These are phyloP conservation scores for Phaseolus lunatus DNA, from an alignment of 306 rosid genomes.

Conservation along the genomic window DNA sequence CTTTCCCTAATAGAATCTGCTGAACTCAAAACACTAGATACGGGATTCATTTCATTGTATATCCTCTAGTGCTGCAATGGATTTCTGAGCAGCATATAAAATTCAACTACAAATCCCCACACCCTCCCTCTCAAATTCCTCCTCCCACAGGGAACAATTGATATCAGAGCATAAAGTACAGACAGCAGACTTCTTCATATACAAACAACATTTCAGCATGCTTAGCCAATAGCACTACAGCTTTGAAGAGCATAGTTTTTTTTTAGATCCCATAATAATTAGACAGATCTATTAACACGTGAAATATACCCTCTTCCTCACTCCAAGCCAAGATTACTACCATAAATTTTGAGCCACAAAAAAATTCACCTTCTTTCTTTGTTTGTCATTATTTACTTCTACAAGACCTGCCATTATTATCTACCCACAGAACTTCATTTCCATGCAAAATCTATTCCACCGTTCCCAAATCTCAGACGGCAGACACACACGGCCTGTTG, in stretches of 20 bases:
- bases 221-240: background rate
- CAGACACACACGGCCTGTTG: no score
- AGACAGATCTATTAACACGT: conserved; percentile 6
- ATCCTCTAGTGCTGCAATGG: conserved; percentile 12
- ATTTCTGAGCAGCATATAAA: conserved; percentile 13
- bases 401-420: background rate
- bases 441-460: background rate
- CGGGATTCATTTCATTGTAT: background rate
- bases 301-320: background rate
- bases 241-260: background rate
- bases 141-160: conserved; percentile 10
- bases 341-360: background rate
- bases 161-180: conserved; percentile 5
- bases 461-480: background rate
- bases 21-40: conserved; percentile 5
- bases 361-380: background rate
- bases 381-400: background rate
- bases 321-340: background rate
- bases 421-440: background rate
- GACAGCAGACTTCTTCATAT: conserved; percentile 1
- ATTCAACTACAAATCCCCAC: conserved; percentile 17
- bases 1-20: conserved; percentile 26
- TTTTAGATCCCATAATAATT: conserved; percentile 3
- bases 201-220: conserved; percentile 13
- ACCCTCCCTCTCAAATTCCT: background rate